Evolutionary conservation across 306 rosid species (phyloP), one percentile per base, ranked within the genome.

Genomic region (Fagus crenata): DNA sequence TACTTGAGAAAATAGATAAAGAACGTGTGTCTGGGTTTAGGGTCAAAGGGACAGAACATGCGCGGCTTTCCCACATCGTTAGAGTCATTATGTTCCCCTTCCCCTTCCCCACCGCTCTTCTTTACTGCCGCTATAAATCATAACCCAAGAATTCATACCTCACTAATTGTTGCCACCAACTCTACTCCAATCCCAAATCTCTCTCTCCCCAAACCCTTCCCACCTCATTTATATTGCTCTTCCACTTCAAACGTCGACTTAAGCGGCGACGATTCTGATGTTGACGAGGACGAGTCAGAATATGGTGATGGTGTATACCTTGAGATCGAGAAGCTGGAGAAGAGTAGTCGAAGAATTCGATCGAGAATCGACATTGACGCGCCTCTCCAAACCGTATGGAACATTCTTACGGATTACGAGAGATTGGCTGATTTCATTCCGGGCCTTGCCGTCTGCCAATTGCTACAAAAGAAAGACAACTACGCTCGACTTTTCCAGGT

Each of bases 401-500:
- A 35, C 65, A 77, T 90, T 18, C 82, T 95, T 81, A 95, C 98
- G 0, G 96, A 95, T 85, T 95, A 95, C 67, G 98, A 90, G 72
- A 82, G 84, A 41, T 75, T 95, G 85, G 85, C 95, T 12, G 97
- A 92, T 75, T 92, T 92, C 69, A 89, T 95, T 73, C 98, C 98
- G 37, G 91, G 96, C 35, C 96, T 95, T 22, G 91, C 92, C 55
- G 78, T 86, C 39, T 81, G 95, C 75, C 86, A 82, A 60, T 75
- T 92, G 89, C 87, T 95, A 15, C 75, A 81, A 5, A 87, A 82
- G 78, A 64, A 78, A 41, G 82, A 81, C 54, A 88, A 85, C 36
- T 93, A 75, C 55, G 97, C 92, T 43, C 82, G 92, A 7, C 91
- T 95, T 72, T 89, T 83, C 79, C 98, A 95, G 97, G 91, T 81